Percentiles rank a stretch among this genome's conserved stretches.
These are phyloP conservation scores for Ettlia oleoabundans DNA, from an alignment of 139 green algal genomes.

Conservation along the genomic window DNA sequence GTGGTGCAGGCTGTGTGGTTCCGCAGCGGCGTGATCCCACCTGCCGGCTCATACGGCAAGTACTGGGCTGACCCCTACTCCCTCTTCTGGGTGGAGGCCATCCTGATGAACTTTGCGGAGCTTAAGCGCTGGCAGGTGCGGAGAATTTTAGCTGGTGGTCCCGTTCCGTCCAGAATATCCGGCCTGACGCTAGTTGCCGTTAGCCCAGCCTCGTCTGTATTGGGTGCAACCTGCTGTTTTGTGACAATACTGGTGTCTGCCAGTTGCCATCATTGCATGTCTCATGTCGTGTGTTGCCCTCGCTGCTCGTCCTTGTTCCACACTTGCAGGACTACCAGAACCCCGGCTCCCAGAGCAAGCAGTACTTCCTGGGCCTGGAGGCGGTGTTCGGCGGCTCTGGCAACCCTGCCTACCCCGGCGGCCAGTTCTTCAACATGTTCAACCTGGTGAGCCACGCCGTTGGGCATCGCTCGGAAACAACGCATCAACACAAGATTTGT, in stretches of 20 bases:
- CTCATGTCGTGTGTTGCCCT: too few relatives aligned
- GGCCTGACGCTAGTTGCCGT: too few relatives aligned
- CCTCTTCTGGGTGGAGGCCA: slow-evolving; percentile 95
- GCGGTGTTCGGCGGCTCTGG: slow-evolving; percentile 80
- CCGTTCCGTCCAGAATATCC: too few relatives aligned
- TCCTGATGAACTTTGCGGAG: slow-evolving; percentile 97
- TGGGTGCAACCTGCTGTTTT: too few relatives aligned
- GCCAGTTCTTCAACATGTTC: slow-evolving; percentile 96
- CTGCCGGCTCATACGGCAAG: slow-evolving; percentile 69
- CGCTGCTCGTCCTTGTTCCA: neutral
- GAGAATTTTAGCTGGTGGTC: too few relatives aligned
- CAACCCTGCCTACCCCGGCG: slow-evolving; percentile 94
- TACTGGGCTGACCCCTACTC: slow-evolving; percentile 95
- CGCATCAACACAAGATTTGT: too few relatives aligned
- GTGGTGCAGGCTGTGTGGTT: slow-evolving; percentile 83
- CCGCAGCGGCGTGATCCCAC: slow-evolving; percentile 89
- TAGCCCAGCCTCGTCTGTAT: too few relatives aligned
- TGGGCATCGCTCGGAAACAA: too few relatives aligned
- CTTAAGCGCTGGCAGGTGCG: slow-evolving; percentile 84
- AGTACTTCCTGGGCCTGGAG: slow-evolving; percentile 98
- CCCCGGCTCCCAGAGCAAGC: slow-evolving; percentile 90
- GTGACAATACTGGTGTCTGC: too few relatives aligned
- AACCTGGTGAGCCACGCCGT: too few relatives aligned
- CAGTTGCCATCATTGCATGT: too few relatives aligned
- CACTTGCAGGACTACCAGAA: slow-evolving; percentile 76